These are phyloP conservation scores for Salix koriyanagi DNA, from an alignment of 345 rosid genomes.

Conservation along the genomic window DNA sequence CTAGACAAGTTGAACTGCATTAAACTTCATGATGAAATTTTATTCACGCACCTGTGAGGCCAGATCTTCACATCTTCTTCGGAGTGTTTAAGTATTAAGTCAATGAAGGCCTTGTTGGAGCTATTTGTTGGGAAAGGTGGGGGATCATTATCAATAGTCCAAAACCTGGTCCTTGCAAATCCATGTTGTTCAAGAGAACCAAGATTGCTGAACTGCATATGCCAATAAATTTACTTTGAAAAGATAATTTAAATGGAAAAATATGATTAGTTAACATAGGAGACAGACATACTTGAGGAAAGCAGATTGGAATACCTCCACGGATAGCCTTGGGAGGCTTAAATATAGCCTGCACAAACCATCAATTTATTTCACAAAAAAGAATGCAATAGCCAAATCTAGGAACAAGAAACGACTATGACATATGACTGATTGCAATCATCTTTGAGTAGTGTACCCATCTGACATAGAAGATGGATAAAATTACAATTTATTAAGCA, in stretches of 20 bases:
- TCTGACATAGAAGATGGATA: neutral
- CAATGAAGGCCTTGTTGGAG: slow-evolving; percentile 21
- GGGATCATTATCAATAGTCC: slow-evolving; percentile 27
- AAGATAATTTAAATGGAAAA: neutral
- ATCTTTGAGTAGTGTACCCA: neutral
- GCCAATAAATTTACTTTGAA: neutral
- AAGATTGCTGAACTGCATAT: slow-evolving; percentile 22
- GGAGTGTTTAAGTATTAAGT: slow-evolving; percentile 23
- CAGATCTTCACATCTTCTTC: slow-evolving; percentile 28
- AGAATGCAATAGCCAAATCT: neutral
- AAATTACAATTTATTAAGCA: neutral
- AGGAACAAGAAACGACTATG: neutral
- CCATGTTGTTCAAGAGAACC: slow-evolving; percentile 32
- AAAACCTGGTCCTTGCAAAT: slow-evolving; percentile 28
- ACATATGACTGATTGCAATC: neutral
- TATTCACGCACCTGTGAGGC: slow-evolving; percentile 29
- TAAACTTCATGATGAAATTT: neutral
- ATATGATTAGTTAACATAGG: neutral
- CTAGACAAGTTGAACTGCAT: neutral
- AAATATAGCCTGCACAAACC: slow-evolving; percentile 23
- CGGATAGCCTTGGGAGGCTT: slow-evolving; percentile 27
- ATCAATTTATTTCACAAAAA: neutral
- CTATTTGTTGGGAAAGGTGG: slow-evolving; percentile 20
- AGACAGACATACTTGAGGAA: slow-evolving; percentile 24
- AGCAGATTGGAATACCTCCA: slow-evolving; percentile 32